Base-by-base conservation (phyloP, 192 early-diverging fungal genomes). In the Umbelopsis ramanniana region DNA sequence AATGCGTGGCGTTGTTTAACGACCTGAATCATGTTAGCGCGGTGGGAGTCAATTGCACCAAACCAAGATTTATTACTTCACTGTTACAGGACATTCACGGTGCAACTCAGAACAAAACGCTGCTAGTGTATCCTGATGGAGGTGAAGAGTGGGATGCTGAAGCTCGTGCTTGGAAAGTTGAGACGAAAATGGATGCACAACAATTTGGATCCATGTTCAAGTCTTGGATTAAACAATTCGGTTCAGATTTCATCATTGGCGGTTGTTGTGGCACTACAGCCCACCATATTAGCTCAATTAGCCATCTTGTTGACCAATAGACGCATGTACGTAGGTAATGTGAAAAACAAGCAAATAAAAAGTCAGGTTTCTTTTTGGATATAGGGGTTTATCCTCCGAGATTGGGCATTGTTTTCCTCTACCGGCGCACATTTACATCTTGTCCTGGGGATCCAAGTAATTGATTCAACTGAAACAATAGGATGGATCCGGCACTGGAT, bases 11-110 rank as follows among this genome's bases (percentile, higher is more conserved):
- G 21, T 55, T 72, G 1, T 69, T 83, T 29, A 55, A 69, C 50
- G 71, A 72, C 38, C 52, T 70, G 11, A 45, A 77, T 1, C 11
- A 66, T 21, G 71, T 93, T 4, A 76, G 81, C 9, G 87, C 78
- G 4, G 69, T 89, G 4, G 92, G 92, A 24, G 72, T 92, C 40
- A 93, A 93, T 75, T 92, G 92, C 69, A 85, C 85, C 3, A 81
- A 82, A 22, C 87, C 87, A 5, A 43, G 66, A 33, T 75, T 70
- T 60, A 78, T 86, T 11, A 33, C 29, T 0, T 38, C 76, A 3
- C 67, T 84, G 0, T 15, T 79, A 43, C 19, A 66, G 14, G 38
- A 55, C 21, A 19, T 37, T n/a, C 66, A 79, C 0, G 54, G 22
- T 6, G 35, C 47, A 29, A 67, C 29, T 0, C 70, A 60, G 1